A percentile compares a stretch with the other conserved stretches of the same genome.
These are phyloP conservation scores for Naganishia kalamii DNA, from an alignment of 768 basidiomycete species.

Conservation along the genomic window DNA sequence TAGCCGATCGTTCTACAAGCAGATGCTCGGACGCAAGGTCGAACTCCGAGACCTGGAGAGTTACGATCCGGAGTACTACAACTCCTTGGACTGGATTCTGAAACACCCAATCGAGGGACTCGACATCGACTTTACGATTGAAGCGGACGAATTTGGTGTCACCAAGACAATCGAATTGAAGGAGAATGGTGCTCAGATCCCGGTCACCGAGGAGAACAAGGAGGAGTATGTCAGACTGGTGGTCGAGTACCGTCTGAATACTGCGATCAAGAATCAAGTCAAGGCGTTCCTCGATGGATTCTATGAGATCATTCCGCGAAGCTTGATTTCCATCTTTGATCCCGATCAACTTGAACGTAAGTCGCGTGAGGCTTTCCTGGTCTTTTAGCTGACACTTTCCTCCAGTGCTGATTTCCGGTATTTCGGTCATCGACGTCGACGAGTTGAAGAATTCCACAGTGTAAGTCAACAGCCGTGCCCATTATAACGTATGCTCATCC, in stretches of 20 bases:
- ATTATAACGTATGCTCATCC: neutral
- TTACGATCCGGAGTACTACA: slow-evolving; percentile 98
- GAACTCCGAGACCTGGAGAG: slow-evolving; percentile 95
- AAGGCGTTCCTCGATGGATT: slow-evolving; percentile 83
- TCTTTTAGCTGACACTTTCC: neutral
- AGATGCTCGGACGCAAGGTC: slow-evolving; percentile 85
- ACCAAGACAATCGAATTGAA: slow-evolving; percentile 83
- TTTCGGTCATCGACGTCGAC: slow-evolving; percentile 97
- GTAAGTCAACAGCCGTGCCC: slow-evolving; percentile 22
- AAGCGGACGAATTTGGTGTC: slow-evolving; percentile 94
- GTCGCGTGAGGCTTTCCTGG: neutral
- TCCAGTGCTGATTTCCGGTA: slow-evolving; percentile 55
- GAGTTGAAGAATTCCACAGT: slow-evolving; percentile 53
- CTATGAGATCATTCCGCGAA: slow-evolving; percentile 95
- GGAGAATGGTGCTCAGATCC: slow-evolving; percentile 68
- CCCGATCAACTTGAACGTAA: slow-evolving; percentile 41
- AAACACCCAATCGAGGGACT: slow-evolving; percentile 67
- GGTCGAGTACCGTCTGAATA: slow-evolving; percentile 85
- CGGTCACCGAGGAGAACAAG: slow-evolving; percentile 95
- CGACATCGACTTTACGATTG: slow-evolving; percentile 80
- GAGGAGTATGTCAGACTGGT: slow-evolving; percentile 92
- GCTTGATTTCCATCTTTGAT: slow-evolving; percentile 70
- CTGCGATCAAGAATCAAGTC: slow-evolving; percentile 93
- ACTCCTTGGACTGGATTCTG: slow-evolving; percentile 93
- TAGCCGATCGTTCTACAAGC: slow-evolving; percentile 90